Evolutionary conservation across 345 rosid genomes (phyloP), one percentile per base, ranked within the genome.

Genomic region (Carallia brachiata): DNA sequence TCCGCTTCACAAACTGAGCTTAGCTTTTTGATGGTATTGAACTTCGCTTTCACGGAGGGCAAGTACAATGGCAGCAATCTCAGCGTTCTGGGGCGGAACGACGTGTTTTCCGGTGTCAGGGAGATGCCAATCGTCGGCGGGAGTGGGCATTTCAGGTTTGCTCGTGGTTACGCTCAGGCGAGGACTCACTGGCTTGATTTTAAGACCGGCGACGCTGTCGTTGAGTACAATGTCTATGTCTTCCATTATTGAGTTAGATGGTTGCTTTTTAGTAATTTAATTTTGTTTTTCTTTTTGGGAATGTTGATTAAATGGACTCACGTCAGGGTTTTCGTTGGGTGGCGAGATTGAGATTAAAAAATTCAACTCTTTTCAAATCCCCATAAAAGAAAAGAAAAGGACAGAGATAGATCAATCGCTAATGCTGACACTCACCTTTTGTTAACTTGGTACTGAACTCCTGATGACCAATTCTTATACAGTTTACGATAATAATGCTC

Each of bases 201-300:
- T 7, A 64, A 58, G 47, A 61, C 65, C 2, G 62, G 62, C 7
- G 67, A 64, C 52, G 73, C 74, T 5, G 57, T 65, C 16, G 73
- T 73, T 40, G 73, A 77, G 56, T 77, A 73, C 69, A 69, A 77
- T 44, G 73, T 72, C 23, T 77, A 68, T 53, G 81, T 73, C 17
- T 61, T 72, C 36, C 81, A 77, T 77, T 73, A 73, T 34, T 77
- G 67, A 73, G 2, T 16, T 23, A 23, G 23, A 23, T 23, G 23
- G 23, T 23, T 23, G 23, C 23, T 23, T 18, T 1, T 15, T 62
- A 10, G 52, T 54, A 54, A 54, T 17, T 10, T 28, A 58, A n/a
- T 8, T 9, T 40, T 2, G 48, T 9, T 40, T 39, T 10, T 10
- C 15, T 10, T 40, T 9, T 10, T 23, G 23, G 12, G 12, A 9